Evolutionary conservation across 352 stramenopile species (phyloP).

Genomic region (Phytophthora aleatoria): DNA sequence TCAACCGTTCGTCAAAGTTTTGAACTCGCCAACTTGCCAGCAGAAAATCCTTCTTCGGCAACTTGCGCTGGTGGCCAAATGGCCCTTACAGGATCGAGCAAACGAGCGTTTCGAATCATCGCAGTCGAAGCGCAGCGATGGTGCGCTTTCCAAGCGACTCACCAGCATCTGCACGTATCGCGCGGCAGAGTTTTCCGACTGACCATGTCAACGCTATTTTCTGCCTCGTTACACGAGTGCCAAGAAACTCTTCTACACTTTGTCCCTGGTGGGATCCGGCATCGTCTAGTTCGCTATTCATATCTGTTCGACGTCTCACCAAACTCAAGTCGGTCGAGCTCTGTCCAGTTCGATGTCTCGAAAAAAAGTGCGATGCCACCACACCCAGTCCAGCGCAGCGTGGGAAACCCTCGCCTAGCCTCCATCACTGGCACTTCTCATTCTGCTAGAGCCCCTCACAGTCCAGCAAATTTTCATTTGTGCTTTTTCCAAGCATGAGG

Average conservation of each 20-base stretch:
- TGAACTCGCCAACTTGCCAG: neutral
- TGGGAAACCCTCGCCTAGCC: conserved; percentile 26
- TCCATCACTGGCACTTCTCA: conserved; percentile 37
- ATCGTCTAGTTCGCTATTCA: conserved; percentile 25
- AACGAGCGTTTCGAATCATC: conserved; percentile 27
- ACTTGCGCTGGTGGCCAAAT: conserved; percentile 13
- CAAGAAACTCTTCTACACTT: conserved; percentile 18
- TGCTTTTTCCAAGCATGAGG: conserved; percentile 22
- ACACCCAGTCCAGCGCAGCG: conserved; percentile 25
- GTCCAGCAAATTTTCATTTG: conserved; percentile 1
- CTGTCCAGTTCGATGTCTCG: conserved; percentile 12
- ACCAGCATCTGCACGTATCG: conserved; percentile 1
- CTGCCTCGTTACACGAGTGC: conserved; percentile 9
- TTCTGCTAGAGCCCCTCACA: conserved; percentile 17
- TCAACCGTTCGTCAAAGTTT: conserved; percentile 22
- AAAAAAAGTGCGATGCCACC: conserved; percentile 36
- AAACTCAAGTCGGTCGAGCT: conserved; percentile 1
- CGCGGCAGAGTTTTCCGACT: conserved; percentile 14
- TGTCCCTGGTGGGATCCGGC: conserved; percentile 1
- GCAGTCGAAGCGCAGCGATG: neutral
- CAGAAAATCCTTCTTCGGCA: conserved; percentile 5
- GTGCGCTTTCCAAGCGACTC: conserved; percentile 2
- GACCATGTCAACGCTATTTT: conserved; percentile 32
- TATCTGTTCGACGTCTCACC: conserved; percentile 15
- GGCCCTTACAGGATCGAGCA: conserved; percentile 2